Evolutionary conservation across 2,329 filamentous ascomycete genomes (phyloP).

Genomic region (Metarhizium robertsii): DNA sequence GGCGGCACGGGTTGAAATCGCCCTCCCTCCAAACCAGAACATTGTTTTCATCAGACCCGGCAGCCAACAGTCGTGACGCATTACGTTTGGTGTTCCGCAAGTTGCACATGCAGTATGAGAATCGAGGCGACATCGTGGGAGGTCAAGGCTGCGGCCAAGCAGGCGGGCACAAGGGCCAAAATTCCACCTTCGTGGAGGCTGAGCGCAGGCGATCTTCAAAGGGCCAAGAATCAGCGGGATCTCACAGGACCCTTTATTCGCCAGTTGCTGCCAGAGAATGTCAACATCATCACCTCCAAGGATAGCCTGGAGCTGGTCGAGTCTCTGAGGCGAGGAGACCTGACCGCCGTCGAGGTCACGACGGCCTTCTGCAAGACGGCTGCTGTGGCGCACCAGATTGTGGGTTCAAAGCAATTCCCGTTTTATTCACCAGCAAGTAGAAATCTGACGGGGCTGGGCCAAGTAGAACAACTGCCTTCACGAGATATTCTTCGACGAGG

Average conservation of each 20-base stretch:
- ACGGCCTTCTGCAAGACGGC: constrained; percentile 41
- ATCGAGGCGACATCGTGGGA: not conserved
- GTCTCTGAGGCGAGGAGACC: not conserved
- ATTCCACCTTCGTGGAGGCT: constrained; percentile 15
- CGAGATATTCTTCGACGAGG: constrained; percentile 41
- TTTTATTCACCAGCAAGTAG: not conserved
- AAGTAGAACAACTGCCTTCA: constrained; percentile 28
- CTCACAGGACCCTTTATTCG: constrained; percentile 13
- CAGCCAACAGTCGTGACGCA: too few relatives aligned
- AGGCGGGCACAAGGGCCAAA: constrained; percentile 7
- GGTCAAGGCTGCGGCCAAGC: constrained; percentile 10
- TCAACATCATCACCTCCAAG: constrained; percentile 5
- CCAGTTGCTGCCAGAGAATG: constrained; percentile 6
- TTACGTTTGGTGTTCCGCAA: too few relatives aligned
- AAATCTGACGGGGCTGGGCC: not conserved
- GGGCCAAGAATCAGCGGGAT: constrained; percentile 5
- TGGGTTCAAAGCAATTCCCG: constrained; percentile 15
- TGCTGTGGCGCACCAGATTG: constrained; percentile 45
- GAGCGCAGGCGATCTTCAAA: constrained; percentile 6
- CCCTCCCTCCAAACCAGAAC: too few relatives aligned
- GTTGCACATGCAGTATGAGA: not conserved
- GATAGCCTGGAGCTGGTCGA: constrained; percentile 6
- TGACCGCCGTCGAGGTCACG: constrained; percentile 30
- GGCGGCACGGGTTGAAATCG: too few relatives aligned
- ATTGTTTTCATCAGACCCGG: too few relatives aligned